Percentiles rank a stretch among this genome's conserved stretches.
Evolutionary conservation across 2,329 filamentous ascomycete genomes (phyloP).

Genomic region (Aspergillus amoenus): DNA sequence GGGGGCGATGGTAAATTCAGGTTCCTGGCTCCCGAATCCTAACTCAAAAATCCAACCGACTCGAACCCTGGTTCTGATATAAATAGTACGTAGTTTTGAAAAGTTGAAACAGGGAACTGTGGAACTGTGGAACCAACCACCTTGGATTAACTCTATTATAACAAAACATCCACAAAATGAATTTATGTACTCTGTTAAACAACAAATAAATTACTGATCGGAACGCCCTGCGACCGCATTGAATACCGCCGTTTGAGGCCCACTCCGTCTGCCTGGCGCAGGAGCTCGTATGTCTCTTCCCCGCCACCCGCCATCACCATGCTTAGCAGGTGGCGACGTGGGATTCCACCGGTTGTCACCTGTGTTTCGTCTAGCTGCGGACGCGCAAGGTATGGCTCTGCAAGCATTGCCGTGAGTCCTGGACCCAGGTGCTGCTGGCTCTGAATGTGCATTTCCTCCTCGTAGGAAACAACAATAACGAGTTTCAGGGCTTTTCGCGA

Average conservation of each 20-base stretch:
- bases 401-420: constrained; percentile 32
- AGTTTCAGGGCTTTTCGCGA: constrained; percentile 66
- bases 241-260: constrained; percentile 77
- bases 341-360: constrained; percentile 66
- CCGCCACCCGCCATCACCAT: constrained; percentile 81
- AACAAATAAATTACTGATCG: constrained; percentile 76
- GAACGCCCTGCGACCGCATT: constrained; percentile 76
- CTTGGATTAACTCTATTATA: background rate
- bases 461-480: constrained; percentile 72
- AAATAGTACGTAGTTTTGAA: background rate
- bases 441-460: constrained; percentile 42
- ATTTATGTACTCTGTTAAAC: constrained; percentile 38
- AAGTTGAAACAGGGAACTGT: too few species aligned
- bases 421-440: constrained; percentile 1
- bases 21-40: too few species aligned
- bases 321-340: constrained; percentile 69
- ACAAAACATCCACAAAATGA: background rate
- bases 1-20: background rate
- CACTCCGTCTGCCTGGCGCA: constrained; percentile 64
- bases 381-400: constrained; percentile 49
- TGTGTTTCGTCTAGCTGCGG: constrained; percentile 78
- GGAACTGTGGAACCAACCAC: background rate
- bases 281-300: constrained; percentile 61
- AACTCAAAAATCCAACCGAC: background rate
- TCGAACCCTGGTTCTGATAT: background rate